Base-by-base conservation (phyloP, 2,329 filamentous ascomycete species). In the Fusarium palustre region DNA sequence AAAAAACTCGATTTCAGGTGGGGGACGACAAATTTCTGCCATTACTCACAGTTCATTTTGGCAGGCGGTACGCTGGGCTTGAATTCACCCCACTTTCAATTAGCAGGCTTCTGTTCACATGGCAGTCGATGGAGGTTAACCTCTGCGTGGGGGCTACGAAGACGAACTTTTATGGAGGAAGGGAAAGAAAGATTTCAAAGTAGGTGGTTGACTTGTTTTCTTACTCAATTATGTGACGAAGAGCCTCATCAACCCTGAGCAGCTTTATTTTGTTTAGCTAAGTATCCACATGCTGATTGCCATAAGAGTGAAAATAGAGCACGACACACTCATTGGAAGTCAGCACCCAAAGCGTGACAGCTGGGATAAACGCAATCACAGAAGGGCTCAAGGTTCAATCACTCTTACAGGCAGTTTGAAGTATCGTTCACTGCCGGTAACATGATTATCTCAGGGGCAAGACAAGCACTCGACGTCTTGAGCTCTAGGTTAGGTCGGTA, bases 1-100 rank as follows among this genome's bases (percentile, higher is more conserved):
- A 63, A 67, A 67, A 67, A 67, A 38, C 48, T 57, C 33, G 30
- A 45, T 49, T 50, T 66, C 38, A 42, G 62, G 62, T 66, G 62
- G 62, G 62, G 62, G 50, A 65, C 60, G 60, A 65, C 60, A 55
- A 65, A 33, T 53, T 66, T 66, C 63, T 66, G 63, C 62, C 62
- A n/a, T 45, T 50, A 24, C 24, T 3, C 36, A 28, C n/a, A 16
- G 13, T 16, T n/a, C 11, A 28, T 28, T 28, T 3, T 12, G 34
- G 48, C 2, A 50, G 48, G 48, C 48, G 48, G 48, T 50, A 22
- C 3, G 15, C 7, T 48, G 45, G 45, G 30, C 20, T n/a, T 11
- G 20, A 46, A 5, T 22, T 2, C 15, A 20, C 34, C 34, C 48
- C 48, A 50, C 48, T 39, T 41, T 20, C 47, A 50, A 20, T 15